A percentile compares a stretch with the other conserved stretches of the same genome.
phyloP scores from a whole-genome alignment of 2,329 filamentous ascomycete species.

The Dothideomycetidae sp. region DNA sequence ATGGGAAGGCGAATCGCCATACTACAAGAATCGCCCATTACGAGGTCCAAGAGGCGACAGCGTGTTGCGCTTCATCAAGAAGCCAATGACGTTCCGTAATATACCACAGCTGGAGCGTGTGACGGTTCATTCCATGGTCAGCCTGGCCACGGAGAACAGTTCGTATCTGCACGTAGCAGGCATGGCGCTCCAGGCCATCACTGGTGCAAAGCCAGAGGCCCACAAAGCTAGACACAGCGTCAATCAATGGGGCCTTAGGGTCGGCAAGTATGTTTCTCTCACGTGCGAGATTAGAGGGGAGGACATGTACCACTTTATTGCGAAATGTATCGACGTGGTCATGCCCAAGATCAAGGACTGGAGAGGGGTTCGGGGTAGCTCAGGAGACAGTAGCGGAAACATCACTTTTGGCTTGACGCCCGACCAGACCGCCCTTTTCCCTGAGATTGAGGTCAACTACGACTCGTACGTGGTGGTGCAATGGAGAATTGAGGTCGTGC shows the following conservation, averaged over 20 bases:
- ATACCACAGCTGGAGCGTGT: slow-evolving; percentile 70
- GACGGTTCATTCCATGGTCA: slow-evolving; percentile 63
- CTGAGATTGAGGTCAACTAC: slow-evolving; percentile 89
- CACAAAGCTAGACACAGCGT: slow-evolving; percentile 59
- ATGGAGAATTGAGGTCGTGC: too few relatives aligned
- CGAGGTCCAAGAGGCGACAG: slow-evolving; percentile 72
- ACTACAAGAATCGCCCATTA: slow-evolving; percentile 80
- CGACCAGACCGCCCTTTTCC: slow-evolving; percentile 69
- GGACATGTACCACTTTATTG: slow-evolving; percentile 76
- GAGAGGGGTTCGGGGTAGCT: slow-evolving; percentile 60
- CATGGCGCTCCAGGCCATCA: slow-evolving; percentile 74
- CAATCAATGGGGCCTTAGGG: slow-evolving; percentile 57
- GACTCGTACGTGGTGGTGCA: slow-evolving; percentile 55
- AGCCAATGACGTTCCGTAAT: slow-evolving; percentile 61
- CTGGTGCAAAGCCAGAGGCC: slow-evolving; percentile 56
- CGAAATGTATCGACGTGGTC: slow-evolving; percentile 80
- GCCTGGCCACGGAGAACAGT: slow-evolving; percentile 53
- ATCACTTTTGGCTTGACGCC: slow-evolving; percentile 66
- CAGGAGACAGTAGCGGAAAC: slow-evolving; percentile 81
- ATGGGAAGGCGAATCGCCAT: slow-evolving; percentile 86
- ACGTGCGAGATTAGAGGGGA: slow-evolving; percentile 68
- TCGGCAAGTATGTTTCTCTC: slow-evolving; percentile 57
- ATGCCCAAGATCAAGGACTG: slow-evolving; percentile 95
- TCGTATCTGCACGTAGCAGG: slow-evolving; percentile 68
- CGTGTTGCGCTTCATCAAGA: slow-evolving; percentile 52